Base-by-base conservation (phyloP, 805 yeast species). In the Candida xiaguanensis region DNA sequence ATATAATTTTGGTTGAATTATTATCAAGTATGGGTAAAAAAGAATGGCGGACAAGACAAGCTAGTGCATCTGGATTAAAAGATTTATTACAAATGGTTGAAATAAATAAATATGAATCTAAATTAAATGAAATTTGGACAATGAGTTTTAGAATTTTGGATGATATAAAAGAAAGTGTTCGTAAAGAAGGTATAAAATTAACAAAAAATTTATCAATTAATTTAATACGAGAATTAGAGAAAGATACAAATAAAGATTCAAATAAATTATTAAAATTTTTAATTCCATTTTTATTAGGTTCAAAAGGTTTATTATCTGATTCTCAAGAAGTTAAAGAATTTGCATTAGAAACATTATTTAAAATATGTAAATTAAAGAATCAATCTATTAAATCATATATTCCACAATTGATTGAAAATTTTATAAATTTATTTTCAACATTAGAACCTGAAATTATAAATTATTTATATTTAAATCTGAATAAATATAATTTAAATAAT, bases 1-100 rank as follows among this genome's bases (percentile, higher is more conserved):
- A 70, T 8, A 59, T 60, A 3, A 88, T 93, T 34, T 56, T 85
- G 41, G 55, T 68, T 3, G 96, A 87, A 50, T 61, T 88, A 2
- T 54, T 87, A 31, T 55, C 52, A 2, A 75, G 87, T 18, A 82
- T 88, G 82, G 82, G 88, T 1, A 78, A 78, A 42, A 75, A 82
- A 39, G 97, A 93, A 59, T 93, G 98, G 97, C 75, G 98, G 49
- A 86, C 83, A 0, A 74, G 99, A 48, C 93, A 91, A 54, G 96
- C 96, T 0, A 78, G 93, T 56, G 70, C 91, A 0, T 56, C 74
- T 8, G 96, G 89, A 0, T 58, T 86, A 39, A 65, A 76, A 23
- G 89, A 87, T 47, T 59, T 91, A 14, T 59, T 93, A 11, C 84
- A 80, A 45, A 70, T 79, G n/a, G 69, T 74, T 18, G 71, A 80